A percentile compares a stretch with the other conserved stretches of the same genome.
phyloP scores from a whole-genome alignment of 108 stramenopile genomes.

The Conticribra weissflogii region DNA sequence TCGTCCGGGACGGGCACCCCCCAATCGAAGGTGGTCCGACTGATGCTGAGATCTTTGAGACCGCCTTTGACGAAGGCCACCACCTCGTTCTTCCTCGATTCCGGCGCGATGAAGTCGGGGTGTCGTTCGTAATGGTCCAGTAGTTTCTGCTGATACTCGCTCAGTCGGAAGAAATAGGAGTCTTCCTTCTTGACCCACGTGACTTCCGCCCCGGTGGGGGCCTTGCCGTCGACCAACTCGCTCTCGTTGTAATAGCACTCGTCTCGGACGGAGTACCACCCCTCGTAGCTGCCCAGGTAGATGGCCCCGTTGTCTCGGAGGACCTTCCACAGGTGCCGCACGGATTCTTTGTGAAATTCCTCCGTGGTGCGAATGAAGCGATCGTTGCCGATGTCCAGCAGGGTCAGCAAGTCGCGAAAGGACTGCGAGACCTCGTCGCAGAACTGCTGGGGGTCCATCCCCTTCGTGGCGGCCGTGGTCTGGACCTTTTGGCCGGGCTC shows the following conservation, averaged over 20 bases:
- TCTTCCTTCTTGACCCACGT: slow-evolving; percentile 95
- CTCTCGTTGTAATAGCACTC: slow-evolving; percentile 96
- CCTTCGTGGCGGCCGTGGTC: slow-evolving; percentile 76
- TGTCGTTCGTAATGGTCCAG: slow-evolving; percentile 80
- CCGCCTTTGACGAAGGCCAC: slow-evolving; percentile 88
- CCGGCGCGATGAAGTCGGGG: slow-evolving; percentile 92
- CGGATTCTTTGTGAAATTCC: slow-evolving; percentile 78
- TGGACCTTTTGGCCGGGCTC: slow-evolving; percentile 99
- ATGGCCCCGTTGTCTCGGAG: slow-evolving; percentile 86
- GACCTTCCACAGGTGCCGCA: slow-evolving; percentile 85
- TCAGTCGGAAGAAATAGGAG: slow-evolving; percentile 96
- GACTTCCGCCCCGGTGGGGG: slow-evolving; percentile 93
- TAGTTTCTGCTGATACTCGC: slow-evolving; percentile 80
- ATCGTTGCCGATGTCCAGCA: slow-evolving; percentile 87
- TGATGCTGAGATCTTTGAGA: slow-evolving; percentile 90
- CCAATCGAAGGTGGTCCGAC: slow-evolving; percentile 93
- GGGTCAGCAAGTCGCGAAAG: slow-evolving; percentile 83
- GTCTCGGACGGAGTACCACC: slow-evolving; percentile 98
- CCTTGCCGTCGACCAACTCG: slow-evolving; percentile 93
- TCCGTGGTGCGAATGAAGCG: slow-evolving; percentile 94
- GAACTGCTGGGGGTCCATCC: slow-evolving; percentile 82
- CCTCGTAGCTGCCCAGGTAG: slow-evolving; percentile 93
- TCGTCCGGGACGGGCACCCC: slow-evolving; percentile 94
- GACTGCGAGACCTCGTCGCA: slow-evolving; percentile 75
- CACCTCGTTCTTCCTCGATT: slow-evolving; percentile 86